Conservation (phyloP, 192 early-diverging fungal genomes). For the Backusella mclennaniae region DNA sequence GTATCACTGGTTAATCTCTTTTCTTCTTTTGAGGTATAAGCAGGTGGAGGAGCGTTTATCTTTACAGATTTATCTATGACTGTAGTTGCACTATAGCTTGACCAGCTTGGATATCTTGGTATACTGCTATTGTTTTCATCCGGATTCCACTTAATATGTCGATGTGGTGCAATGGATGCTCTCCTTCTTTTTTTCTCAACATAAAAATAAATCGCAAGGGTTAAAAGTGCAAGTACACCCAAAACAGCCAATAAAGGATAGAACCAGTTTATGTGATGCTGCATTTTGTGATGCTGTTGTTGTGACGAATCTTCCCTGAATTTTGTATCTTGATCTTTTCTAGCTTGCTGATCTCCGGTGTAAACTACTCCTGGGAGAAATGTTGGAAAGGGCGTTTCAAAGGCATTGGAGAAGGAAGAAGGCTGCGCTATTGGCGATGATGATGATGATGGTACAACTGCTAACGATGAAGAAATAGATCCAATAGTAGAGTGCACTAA, state of each 20-base stretch:
- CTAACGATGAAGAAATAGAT: background rate
- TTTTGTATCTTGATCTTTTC: background rate
- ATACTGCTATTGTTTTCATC: background rate
- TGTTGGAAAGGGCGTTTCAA: background rate
- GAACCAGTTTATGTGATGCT: constrained; percentile 3
- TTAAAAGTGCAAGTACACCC: constrained; percentile 1
- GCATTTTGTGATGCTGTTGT: background rate
- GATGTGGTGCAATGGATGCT: background rate
- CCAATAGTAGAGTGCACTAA: background rate
- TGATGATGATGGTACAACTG: background rate
- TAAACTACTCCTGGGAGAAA: background rate
- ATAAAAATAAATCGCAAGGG: constrained; percentile 5
- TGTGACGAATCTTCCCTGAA: background rate
- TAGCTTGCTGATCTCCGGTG: background rate
- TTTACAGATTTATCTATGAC: background rate
- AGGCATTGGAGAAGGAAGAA: background rate
- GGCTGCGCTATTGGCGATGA: background rate
- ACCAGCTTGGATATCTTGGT: background rate
- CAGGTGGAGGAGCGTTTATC: background rate
- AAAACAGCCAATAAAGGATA: constrained; percentile 9
- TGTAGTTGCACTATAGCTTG: background rate
- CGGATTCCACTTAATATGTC: background rate
- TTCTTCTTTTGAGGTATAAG: constrained; percentile 6
- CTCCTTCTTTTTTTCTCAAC: constrained; percentile 5
- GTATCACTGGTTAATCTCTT: constrained; percentile 14